These are phyloP conservation scores for Ogataea saltuana DNA, from an alignment of 805 yeast genomes.

Conservation along the genomic window DNA sequence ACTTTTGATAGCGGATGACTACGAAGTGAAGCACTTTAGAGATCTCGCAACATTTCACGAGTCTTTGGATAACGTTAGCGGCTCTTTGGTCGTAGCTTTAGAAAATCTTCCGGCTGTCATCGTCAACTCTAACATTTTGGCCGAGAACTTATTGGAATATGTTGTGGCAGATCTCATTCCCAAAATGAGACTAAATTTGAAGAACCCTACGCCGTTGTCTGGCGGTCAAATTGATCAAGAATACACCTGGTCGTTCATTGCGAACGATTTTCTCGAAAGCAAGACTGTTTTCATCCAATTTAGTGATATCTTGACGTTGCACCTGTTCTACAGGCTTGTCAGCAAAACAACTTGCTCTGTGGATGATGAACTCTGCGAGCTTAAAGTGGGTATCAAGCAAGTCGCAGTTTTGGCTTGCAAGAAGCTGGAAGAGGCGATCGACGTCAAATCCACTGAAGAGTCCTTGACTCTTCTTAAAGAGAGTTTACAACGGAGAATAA, in stretches of 20 bases:
- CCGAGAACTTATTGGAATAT: constrained; percentile 25
- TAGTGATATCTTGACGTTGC: constrained; percentile 29
- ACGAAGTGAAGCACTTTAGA: constrained; percentile 13
- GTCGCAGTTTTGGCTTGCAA: constrained; percentile 12
- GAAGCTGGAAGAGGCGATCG: constrained; percentile 11
- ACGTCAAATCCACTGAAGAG: constrained; percentile 2
- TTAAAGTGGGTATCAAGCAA: constrained; percentile 11
- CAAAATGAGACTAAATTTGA: constrained; percentile 2
- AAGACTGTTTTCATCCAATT: constrained; percentile 31
- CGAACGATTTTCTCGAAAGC: constrained; percentile 18
- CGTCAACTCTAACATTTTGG: constrained; percentile 15
- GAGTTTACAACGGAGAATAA: constrained; percentile 2
- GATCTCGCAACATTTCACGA: constrained; percentile 10
- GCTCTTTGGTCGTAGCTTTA: constrained; percentile 18
- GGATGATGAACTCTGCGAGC: not conserved
- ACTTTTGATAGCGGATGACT: constrained; percentile 3
- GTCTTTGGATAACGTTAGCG: constrained; percentile 1
- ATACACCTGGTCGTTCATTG: constrained; percentile 30
- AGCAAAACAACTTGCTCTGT: constrained; percentile 5
- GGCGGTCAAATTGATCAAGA: constrained; percentile 7
- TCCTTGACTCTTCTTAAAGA: not conserved
- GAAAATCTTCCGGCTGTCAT: constrained; percentile 23
- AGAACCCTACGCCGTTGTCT: too few species aligned
- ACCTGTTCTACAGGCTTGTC: constrained; percentile 21
- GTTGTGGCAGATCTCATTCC: constrained; percentile 12